Conservation (phyloP, 1,284 basidiomycete genomes). For the Sanghuangporus baumii region DNA sequence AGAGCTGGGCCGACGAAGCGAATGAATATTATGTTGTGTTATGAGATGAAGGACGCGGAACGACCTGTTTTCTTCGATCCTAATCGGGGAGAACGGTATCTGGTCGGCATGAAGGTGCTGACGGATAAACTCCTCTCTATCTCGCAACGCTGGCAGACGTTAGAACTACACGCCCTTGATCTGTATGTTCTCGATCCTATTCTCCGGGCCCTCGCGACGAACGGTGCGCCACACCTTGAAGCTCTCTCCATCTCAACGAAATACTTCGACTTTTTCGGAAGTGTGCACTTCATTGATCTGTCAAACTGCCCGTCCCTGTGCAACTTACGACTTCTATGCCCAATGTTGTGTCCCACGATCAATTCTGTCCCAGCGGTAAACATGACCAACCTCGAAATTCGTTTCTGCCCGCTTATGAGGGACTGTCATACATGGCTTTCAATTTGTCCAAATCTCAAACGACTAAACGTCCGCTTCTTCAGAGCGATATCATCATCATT, state of each 20-base stretch:
- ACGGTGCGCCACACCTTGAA: slow-evolving; percentile 11
- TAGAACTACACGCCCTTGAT: slow-evolving; percentile 12
- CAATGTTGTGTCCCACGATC: slow-evolving; percentile 7
- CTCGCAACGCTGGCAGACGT: slow-evolving; percentile 9
- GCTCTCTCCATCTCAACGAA: slow-evolving; percentile 13
- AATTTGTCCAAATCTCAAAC: slow-evolving; percentile 12
- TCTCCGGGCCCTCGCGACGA: slow-evolving; percentile 5
- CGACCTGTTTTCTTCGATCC: slow-evolving; percentile 11
- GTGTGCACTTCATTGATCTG: slow-evolving; percentile 7
- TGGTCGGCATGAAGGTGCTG: slow-evolving; percentile 9
- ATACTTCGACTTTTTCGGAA: slow-evolving; percentile 14
- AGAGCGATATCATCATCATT: not conserved
- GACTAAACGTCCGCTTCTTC: slow-evolving; percentile 6
- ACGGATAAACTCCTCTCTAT: slow-evolving; percentile 10
- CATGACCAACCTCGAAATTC: slow-evolving; percentile 9
- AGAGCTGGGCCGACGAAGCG: not conserved
- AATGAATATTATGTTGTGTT: slow-evolving; percentile 4
- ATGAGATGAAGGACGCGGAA: slow-evolving; percentile 10
- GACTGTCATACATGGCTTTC: slow-evolving; percentile 12
- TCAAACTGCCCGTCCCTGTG: slow-evolving; percentile 8
- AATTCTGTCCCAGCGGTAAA: not conserved
- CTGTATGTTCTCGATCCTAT: slow-evolving; percentile 9
- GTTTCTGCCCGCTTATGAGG: slow-evolving; percentile 7
- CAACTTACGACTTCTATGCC: slow-evolving; percentile 8
- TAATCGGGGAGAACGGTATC: slow-evolving; percentile 3